Base-by-base conservation (phyloP, 2,329 filamentous ascomycete species). In the Plectosphaerella cucumerina region DNA sequence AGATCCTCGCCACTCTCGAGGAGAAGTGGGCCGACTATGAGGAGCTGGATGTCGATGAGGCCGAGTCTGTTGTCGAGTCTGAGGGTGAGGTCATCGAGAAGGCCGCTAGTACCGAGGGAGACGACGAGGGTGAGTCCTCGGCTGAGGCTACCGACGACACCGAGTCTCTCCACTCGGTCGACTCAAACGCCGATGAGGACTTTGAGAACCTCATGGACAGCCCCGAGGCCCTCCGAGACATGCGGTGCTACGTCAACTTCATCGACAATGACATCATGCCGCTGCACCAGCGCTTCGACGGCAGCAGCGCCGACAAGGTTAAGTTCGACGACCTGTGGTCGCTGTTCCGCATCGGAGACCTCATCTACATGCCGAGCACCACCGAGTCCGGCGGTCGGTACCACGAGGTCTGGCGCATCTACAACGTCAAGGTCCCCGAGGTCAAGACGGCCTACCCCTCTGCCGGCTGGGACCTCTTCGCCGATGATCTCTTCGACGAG, bases 21-120 rank as follows among this genome's bases (percentile, higher is more conserved):
- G 69, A 71, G 53, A 72, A 71, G 52, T 73, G 69, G 69, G 68
- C 59, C 1, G 66, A 71, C 41, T 62, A 58, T 6, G 64, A 81
- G 70, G 2, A 74, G 76, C 62, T 80, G 77, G 51, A 81, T 69
- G 42, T 76, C 76, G 6, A 80, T 61, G 6, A 81, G 66, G 57
- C 80, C 80, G 58, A 72, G 66, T 6, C 64, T 65, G 21, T 62
- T 59, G 0, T 69, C 70, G 21, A 80, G 67, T 2, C 56, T 51
- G 46, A 63, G 60, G 62, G 67, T 71, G 23, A 69, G n/a, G 51
- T 66, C 4, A 45, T 61, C 10, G 59, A 60, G 9, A 58, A 53
- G 31, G 51, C 47, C 4, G 23, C 50, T 17, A 50, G 57, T 12
- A 53, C 55, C 8, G 56, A 60, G 8, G 53, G 54, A 43, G 20